Percentiles rank a stretch among this genome's conserved stretches.
phyloP scores from a whole-genome alignment of 768 basidiomycete species.

The Leccinum olivaceopallidum region DNA sequence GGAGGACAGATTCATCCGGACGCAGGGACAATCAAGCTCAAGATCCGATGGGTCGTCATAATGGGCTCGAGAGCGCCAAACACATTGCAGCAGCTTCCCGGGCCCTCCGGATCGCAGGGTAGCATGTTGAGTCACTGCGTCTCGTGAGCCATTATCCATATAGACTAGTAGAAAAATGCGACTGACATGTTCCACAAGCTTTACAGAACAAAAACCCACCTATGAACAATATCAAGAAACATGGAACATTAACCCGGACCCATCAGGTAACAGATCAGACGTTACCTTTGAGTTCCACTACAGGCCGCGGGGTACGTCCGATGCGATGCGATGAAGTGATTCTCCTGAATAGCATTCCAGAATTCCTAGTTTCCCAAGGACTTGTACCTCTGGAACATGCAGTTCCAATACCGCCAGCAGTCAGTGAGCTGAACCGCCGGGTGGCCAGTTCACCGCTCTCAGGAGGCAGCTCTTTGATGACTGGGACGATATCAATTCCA shows the following conservation, averaged over 20 bases:
- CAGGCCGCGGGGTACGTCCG: conserved; percentile 47
- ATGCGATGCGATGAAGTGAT: background rate
- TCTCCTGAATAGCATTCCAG: conserved; percentile 28
- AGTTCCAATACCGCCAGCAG: conserved; percentile 1
- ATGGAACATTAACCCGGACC: conserved; percentile 51
- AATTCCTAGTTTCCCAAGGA: conserved; percentile 52
- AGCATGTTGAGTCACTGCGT: conserved; percentile 43
- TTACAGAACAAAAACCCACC: conserved; percentile 36
- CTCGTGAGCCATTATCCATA: conserved; percentile 37
- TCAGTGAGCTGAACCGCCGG: conserved; percentile 32
- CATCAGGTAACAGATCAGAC: conserved; percentile 41
- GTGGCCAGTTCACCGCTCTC: conserved; percentile 25
- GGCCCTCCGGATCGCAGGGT: conserved; percentile 37
- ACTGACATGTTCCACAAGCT: conserved; percentile 37
- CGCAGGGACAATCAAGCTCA: conserved; percentile 53
- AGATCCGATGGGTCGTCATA: conserved; percentile 42
- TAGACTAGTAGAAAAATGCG: conserved; percentile 3
- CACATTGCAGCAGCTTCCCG: conserved; percentile 39
- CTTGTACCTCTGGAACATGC: conserved; percentile 40
- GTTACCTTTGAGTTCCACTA: conserved; percentile 73
- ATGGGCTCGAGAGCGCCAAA: conserved; percentile 41
- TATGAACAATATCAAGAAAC: conserved; percentile 48
- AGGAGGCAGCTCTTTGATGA: background rate
- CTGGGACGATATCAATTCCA: background rate
- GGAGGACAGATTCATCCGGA: conserved; percentile 35